Evolutionary conservation across 805 yeast genomes (phyloP), one percentile per base, ranked within the genome.

Genomic region (Debaryomyces maramus): DNA sequence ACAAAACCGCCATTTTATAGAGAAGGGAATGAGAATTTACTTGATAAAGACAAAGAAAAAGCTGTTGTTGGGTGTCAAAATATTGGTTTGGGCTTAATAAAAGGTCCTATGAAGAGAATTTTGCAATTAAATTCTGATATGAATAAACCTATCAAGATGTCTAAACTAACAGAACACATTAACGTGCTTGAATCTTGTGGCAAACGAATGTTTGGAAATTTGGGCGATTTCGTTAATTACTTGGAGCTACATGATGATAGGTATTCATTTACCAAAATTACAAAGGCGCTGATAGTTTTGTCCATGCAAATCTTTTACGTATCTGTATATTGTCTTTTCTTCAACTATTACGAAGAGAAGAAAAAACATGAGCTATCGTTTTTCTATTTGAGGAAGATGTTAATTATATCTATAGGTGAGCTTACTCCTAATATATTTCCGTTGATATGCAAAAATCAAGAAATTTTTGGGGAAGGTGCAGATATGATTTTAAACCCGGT

Each of bases 1-100:
- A 77, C 84, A 0, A 52, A 61, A 42, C 42, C 70, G 1, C 84
- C 85, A 0, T 56, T 44, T 11, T 59, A 61, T 27, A 45, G 50
- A 0, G 60, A 57, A 2, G 37, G 20, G 9, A 56, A 61, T 16
- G 58, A 66, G 5, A 70, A 68, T 38, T 47, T 59, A 14, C 39
- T 43, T 0, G 63, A 74, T 44, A 42, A 52, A 7, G 61, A 52
- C 1, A 44, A 77, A 22, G 81, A 77, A 40, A 55, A 58, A 21
- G 57, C 61, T 26, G 60, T 67, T 1, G 55, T 70, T 3, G 51
- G 52, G 3, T 53, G 58, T 17, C 55, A 64, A 17, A 47, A 54
- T 9, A 48, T 47, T 4, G 57, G 61, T 29, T 32, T 22, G 11
- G 54, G 50, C 42, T 58, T 61, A 33, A 49, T 69, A 14, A 63